A percentile compares a stretch with the other conserved stretches of the same genome.
These are phyloP conservation scores for Backusella luteola DNA, from an alignment of 192 early-diverging fungal genomes.

Conservation along the genomic window DNA sequence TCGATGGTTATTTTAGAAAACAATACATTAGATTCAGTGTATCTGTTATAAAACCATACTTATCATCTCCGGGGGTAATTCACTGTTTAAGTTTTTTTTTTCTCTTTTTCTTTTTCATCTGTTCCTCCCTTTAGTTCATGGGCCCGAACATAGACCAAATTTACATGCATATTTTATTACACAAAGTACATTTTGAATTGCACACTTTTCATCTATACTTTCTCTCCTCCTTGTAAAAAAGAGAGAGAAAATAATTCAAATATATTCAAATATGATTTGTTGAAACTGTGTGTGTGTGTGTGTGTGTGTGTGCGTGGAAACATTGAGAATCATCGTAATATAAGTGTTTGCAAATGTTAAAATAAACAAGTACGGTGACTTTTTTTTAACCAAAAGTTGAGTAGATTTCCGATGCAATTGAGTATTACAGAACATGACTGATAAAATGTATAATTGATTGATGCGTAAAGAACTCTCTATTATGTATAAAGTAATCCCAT, in stretches of 20 bases:
- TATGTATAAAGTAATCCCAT: too few relatives aligned
- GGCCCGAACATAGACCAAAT: not conserved
- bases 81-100: too few relatives aligned
- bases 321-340: not conserved
- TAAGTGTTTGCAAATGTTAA: not conserved
- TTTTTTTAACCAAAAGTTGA: not conserved
- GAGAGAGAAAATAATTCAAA: not conserved
- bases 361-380: not conserved
- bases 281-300: not conserved
- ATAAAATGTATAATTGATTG: too few relatives aligned
- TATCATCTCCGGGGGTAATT: not conserved
- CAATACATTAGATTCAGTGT: not conserved
- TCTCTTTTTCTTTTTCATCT: too few relatives aligned
- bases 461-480: too few relatives aligned
- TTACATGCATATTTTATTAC: constrained; percentile 4
- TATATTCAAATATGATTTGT: not conserved
- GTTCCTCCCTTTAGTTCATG: not conserved
- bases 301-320: not conserved
- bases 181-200: not conserved
- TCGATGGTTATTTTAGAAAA: constrained; percentile 3
- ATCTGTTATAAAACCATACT: not conserved
- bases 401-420: not conserved
- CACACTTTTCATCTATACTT: too few relatives aligned
- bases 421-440: not conserved
- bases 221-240: not conserved